These are phyloP conservation scores for Tolypocladium nubicola DNA, from an alignment of 2,329 filamentous ascomycete genomes.

Conservation along the genomic window DNA sequence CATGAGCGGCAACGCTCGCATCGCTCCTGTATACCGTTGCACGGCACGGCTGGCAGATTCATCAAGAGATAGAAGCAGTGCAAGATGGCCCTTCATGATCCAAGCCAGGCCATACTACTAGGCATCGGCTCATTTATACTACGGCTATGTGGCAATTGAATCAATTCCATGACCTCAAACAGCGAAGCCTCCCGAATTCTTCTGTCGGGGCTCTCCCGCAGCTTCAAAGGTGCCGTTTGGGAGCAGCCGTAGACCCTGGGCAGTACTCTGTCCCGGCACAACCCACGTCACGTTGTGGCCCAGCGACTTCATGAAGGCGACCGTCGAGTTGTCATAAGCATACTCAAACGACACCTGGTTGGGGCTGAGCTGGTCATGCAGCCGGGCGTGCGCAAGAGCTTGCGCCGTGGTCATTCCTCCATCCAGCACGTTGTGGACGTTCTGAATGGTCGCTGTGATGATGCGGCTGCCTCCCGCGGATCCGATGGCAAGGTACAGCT, in stretches of 20 bases:
- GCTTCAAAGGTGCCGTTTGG: conserved; percentile 64
- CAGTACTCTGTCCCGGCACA: conserved; percentile 53
- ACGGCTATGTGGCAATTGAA: too few relatives aligned
- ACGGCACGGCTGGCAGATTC: too few relatives aligned
- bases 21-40: too few relatives aligned
- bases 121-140: too few relatives aligned
- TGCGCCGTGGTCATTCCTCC: conserved; percentile 46
- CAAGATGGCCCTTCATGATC: too few relatives aligned
- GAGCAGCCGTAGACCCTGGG: conserved; percentile 59
- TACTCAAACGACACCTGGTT: conserved; percentile 61
- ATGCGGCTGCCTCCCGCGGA: conserved; percentile 78
- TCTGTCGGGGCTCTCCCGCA: conserved; percentile 71
- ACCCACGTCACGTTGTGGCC: conserved; percentile 72
- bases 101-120: too few relatives aligned
- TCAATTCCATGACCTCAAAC: conserved; percentile 17
- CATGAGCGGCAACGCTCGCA: too few relatives aligned
- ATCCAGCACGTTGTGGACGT: conserved; percentile 65
- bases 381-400: conserved; percentile 55
- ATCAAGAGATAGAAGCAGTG: too few relatives aligned
- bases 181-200: conserved; percentile 57
- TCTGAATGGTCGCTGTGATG: conserved; percentile 74
- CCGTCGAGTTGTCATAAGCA: conserved; percentile 57
- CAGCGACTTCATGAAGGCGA: conserved; percentile 51
- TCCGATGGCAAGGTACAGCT: conserved; percentile 62
- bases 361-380: conserved; percentile 78